Evolutionary conservation across 1,284 basidiomycete species (phyloP), one percentile per base, ranked within the genome.

Genomic region (Boletus austroedulis): DNA sequence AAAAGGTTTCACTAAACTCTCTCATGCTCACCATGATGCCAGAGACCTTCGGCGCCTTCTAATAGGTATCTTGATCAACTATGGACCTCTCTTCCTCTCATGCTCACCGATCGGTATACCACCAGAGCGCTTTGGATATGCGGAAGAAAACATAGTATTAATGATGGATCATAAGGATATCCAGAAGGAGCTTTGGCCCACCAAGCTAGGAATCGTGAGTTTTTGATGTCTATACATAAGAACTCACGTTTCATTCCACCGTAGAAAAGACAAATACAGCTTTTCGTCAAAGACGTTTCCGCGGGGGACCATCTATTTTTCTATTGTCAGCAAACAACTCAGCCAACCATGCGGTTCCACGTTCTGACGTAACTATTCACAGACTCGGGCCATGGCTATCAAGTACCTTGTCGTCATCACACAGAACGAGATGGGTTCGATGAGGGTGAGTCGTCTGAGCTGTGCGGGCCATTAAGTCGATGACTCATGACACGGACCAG

Each of bases 261-360:
- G n/a, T 58, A 80, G 77, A 58, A 65, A n/a, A 61, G 34, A 5
- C 70, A 78, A 56, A 65, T 79, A 31, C 40, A 56, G 0, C 57
- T 47, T 5, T 63, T 79, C 2, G 73, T 77, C 2, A 50, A 64
- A 17, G 67, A 50, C 2, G 68, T 70, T 9, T 61, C 65, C 5
- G 32, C 69, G 4, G 72, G 73, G 0, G 78, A 80, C 54, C 69
- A 53, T 24, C 71, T 79, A 28, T 74, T 77, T 40, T 77, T 79
- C 47, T 75, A 75, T 46, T 79, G 78, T 73, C 45, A 53, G 73
- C 34, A 29, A 11, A 15, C 1, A 15, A 12, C 4, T 19, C 23
- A 12, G 17, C 4, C 40, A 9, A 9, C 10, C 2, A 29, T 38
- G 8, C 8, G 4, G 24, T n/a, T 17, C 28, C 8, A 2, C 31